phyloP scores from a whole-genome alignment of 2,329 filamentous ascomycete genomes.

The Colletotrichum plurivorum region DNA sequence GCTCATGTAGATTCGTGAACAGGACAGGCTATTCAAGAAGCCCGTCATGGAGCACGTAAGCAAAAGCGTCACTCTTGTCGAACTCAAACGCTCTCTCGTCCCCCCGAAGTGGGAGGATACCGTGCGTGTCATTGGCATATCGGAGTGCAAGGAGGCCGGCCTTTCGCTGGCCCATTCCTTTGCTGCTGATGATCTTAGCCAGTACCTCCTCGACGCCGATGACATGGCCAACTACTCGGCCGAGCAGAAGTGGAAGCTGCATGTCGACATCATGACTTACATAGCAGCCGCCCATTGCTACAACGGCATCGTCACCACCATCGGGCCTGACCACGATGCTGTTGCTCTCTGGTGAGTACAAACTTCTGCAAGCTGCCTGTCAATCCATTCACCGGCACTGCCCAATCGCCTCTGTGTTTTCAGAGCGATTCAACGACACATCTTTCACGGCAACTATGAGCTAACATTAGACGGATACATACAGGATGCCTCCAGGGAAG shows the following conservation, averaged over 20 bases:
- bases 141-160: constrained; percentile 80
- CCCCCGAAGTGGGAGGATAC: constrained; percentile 67
- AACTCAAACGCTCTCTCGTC: constrained; percentile 60
- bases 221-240: constrained; percentile 74
- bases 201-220: constrained; percentile 81
- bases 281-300: constrained; percentile 82
- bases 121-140: constrained; percentile 74
- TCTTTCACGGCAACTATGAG: constrained; percentile 8
- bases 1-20: constrained; percentile 34
- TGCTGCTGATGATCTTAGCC: constrained; percentile 79
- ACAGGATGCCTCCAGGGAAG: constrained; percentile 81
- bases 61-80: constrained; percentile 39
- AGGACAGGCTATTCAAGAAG: constrained; percentile 33
- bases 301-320: constrained; percentile 80
- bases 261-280: constrained; percentile 83
- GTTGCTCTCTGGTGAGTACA: constrained; percentile 81
- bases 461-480: constrained; percentile 35
- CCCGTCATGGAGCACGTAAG: constrained; percentile 51
- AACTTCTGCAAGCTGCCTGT: no score
- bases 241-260: constrained; percentile 81
- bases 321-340: constrained; percentile 82
- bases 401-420: neutral
- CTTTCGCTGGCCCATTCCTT: constrained; percentile 83
- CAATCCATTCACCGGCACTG: no score
- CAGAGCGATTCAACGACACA: no score